Base-by-base conservation (phyloP, 2,329 filamentous ascomycete genomes). In the Sporothrix mexicana region DNA sequence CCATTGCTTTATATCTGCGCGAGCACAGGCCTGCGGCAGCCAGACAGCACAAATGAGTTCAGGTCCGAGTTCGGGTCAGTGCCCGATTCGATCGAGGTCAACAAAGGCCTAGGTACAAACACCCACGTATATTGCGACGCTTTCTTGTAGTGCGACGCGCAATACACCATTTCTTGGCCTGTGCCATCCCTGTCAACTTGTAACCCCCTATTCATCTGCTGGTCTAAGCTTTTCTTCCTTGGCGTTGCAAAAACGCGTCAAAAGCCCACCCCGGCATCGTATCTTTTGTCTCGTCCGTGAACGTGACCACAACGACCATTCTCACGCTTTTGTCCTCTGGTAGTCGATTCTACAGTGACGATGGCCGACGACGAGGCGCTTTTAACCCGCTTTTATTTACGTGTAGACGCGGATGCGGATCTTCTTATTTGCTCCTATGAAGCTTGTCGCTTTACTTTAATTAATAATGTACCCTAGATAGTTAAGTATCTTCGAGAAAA, bases 101-200 rank as follows among this genome's bases (percentile, higher is more conserved):
- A 30, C n/a, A n/a, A n/a, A n/a, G n/a, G n/a, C n/a, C 49, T 51
- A 51, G 49, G 49, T 51, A 51, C 49, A 51, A 51, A 51, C 49
- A 51, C 49, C 49, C 49, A n/a, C 2, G 8, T 51, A 17, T 51
- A 51, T 51, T 51, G 49, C 49, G 49, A 51, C 49, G 49, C 49
- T 51, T 51, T 51, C 49, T 51, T 51, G 49, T 51, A 51, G 7
- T 51, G 49, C 49, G 49, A 51, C 49, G 49, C 49, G 15, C 49
- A 51, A 51, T 51, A 45, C 43, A 45, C 6, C 43, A 45, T 45
- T 51, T 51, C 49, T 51, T 51, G 47, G 47, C 47, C 47, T 51
- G 47, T 51, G 49, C 49, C 49, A 51, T n/a, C 49, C 15, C 49
- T 51, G 49, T 51, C 49, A 15, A 17, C 49, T 51, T n/a, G 49